Evolutionary conservation across 2,329 filamentous ascomycete genomes (phyloP), one percentile per base, ranked within the genome.

Genomic region (Neonectria ditissima): DNA sequence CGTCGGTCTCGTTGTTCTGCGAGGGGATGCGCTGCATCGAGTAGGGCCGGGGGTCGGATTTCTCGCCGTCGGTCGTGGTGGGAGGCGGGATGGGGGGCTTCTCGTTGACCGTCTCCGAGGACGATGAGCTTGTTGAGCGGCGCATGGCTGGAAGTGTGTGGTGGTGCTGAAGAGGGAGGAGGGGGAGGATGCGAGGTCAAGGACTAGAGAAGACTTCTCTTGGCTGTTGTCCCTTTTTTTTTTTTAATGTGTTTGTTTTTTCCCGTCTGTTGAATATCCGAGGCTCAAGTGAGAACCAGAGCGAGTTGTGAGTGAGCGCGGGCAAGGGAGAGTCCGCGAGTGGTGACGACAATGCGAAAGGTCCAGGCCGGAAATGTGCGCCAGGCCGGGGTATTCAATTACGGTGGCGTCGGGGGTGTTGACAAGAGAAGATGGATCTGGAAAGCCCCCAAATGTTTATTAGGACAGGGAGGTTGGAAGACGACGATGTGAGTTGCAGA

Each of bases 61-160:
- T 70, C 39, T 67, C 62, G 4, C 41, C 41, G 20, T 69, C 59
- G 30, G 20, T 3, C 57, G 37, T 61, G n/a, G 20, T 24, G 55
- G 43, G 61, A 13, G 47, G 39, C 5, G 65, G 52, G 34, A 44
- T 52, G 10, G 62, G 52, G 16, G 58, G 60, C 51, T 66, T 66
- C 50, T 75, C 73, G 53, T 68, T 66, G 43, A 68, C 62, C 16
- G 73, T 75, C 56, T 66, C 67, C 5, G 73, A 75, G 43, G 73
- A 74, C 48, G 72, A 74, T 18, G 71, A 69, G 45, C 39, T 62
- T 26, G 62, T 68, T 63, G 73, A 73, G 39, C 63, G 59, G 44
- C 66, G 28, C 73, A 75, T 75, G 24, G n/a, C 54, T 59, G 41
- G 24, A 45, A 26, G 34, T 51, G 24, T 48, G 45, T 22, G 43